Evolutionary conservation across 352 stramenopile genomes (phyloP), one percentile per base, ranked within the genome.

Genomic region (Aphanomyces astaci): DNA sequence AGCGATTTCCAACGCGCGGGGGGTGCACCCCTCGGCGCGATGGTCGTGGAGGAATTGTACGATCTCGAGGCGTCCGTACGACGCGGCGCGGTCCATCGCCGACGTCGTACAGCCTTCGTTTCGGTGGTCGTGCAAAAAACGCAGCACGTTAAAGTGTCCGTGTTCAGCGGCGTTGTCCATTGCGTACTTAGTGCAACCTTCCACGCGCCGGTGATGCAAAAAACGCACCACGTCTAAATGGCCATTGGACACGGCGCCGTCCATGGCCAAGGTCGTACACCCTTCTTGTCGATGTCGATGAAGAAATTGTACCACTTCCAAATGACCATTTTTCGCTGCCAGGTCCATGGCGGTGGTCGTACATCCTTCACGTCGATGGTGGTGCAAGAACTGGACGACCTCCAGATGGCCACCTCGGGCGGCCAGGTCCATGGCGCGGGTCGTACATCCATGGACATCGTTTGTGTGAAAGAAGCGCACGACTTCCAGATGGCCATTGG

Each of bases 131-230:
- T 59, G 51, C 30, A 59, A 59, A 32, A 40, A 59, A 15, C 51
- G 51, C 17, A 59, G 11, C 7, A 59, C 30, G 27, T 59, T 17
- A 4, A 59, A 32, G 27, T 40, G 30, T 9, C 51, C 51, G 19
- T 59, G 25, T 19, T 59, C 19, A 7, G 62, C 62, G 5, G 62
- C 62, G 51, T 59, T 31, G 33, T 68, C 62, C 62, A 68, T 68
- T 27, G 62, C 62, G 24, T 43, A 59, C 46, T 59, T 59, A 25
- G 51, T 59, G 51, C 51, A 59, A 19, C 51, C 51, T 59, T 59
- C 51, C 22, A 15, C 15, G 25, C 51, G 51, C 5, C 27, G n/a
- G 25, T 33, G 25, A 32, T 59, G 51, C 51, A 59, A 59, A 19
- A 59, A 59, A 24, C 51, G 51, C 25, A 59, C 51, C 13, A 59